Percentiles rank a stretch among this genome's conserved stretches.
Conservation (phyloP, 768 basidiomycete species). For the Podaxis sp. region DNA sequence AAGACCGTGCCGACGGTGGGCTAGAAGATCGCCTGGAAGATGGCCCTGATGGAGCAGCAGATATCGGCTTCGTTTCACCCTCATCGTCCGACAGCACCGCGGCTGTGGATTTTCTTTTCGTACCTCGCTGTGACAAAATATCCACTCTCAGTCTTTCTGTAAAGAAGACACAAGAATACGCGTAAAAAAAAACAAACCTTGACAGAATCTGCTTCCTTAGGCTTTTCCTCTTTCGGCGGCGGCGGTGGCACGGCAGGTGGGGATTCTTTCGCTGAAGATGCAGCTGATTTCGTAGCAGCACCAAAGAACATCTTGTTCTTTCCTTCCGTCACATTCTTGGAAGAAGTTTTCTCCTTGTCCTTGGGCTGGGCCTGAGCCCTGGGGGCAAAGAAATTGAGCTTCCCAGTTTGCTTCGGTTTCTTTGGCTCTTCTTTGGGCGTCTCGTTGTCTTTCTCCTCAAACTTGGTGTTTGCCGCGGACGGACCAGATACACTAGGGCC, state of each 20-base stretch:
- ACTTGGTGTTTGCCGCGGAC: slow-evolving; percentile 11
- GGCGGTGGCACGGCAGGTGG: not conserved
- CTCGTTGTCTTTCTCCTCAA: slow-evolving; percentile 23
- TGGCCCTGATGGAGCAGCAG: slow-evolving; percentile 15
- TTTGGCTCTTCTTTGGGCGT: slow-evolving; percentile 7
- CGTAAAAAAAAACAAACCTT: slow-evolving; percentile 10
- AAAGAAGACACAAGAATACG: not conserved
- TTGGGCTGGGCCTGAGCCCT: slow-evolving; percentile 22
- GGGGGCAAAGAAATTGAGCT: slow-evolving; percentile 15
- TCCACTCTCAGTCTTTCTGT: not conserved
- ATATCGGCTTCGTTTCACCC: slow-evolving; percentile 20
- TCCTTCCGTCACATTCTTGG: slow-evolving; percentile 17
- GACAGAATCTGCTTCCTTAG: slow-evolving; percentile 31
- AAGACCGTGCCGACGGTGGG: slow-evolving; percentile 8
- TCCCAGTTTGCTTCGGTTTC: slow-evolving; percentile 20
- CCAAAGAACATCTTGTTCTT: slow-evolving; percentile 23
- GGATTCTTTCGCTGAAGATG: slow-evolving; percentile 22
- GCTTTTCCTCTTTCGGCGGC: slow-evolving; percentile 33
- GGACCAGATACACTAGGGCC: not conserved
- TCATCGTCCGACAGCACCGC: slow-evolving; percentile 27
- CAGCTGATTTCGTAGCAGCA: not conserved
- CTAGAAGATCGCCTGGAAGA: slow-evolving; percentile 18
- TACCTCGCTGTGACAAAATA: slow-evolving; percentile 30
- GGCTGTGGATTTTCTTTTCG: slow-evolving; percentile 44
- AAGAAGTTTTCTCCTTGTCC: slow-evolving; percentile 25